Percentiles rank a stretch among this genome's conserved stretches.
These are phyloP conservation scores for Ganoderma sp. DNA, from an alignment of 1,284 basidiomycete species.

Conservation along the genomic window DNA sequence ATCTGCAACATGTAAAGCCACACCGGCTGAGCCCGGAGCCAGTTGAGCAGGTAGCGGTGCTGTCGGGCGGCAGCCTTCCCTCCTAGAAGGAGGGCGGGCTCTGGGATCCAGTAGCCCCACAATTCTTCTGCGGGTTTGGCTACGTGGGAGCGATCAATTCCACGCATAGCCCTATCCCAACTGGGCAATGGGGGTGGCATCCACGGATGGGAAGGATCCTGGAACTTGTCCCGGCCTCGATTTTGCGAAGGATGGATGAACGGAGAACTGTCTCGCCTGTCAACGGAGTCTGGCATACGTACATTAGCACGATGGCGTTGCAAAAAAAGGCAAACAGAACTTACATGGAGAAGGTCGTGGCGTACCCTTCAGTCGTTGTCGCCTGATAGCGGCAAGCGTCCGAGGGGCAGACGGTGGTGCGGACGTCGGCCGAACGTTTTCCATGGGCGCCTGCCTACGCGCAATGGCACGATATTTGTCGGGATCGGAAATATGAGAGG, in stretches of 20 bases:
- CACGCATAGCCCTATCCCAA: conserved; percentile 3
- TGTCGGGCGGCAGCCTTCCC: background rate
- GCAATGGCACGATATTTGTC: background rate
- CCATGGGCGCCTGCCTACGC: no score
- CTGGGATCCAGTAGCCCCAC: conserved; percentile 23
- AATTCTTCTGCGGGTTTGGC: background rate
- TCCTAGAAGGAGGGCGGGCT: conserved; percentile 12
- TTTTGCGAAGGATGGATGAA: background rate
- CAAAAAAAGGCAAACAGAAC: no score
- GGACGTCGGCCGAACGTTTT: no score
- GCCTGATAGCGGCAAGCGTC: no score
- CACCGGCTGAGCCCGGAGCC: conserved; percentile 6
- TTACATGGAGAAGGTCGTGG: background rate
- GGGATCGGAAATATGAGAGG: background rate
- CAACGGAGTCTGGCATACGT: no score
- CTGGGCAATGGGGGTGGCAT: conserved; percentile 5
- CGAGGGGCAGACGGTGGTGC: no score
- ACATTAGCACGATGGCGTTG: no score
- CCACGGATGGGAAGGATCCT: conserved; percentile 4
- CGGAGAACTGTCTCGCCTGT: no score
- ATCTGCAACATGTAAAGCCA: conserved; percentile 16
- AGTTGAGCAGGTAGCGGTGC: conserved; percentile 11
- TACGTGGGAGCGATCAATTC: background rate
- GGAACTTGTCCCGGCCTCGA: conserved; percentile 18
- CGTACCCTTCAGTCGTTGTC: no score